Base-by-base conservation (phyloP, 306 rosid genomes). In the Dalbergia cultrata region DNA sequence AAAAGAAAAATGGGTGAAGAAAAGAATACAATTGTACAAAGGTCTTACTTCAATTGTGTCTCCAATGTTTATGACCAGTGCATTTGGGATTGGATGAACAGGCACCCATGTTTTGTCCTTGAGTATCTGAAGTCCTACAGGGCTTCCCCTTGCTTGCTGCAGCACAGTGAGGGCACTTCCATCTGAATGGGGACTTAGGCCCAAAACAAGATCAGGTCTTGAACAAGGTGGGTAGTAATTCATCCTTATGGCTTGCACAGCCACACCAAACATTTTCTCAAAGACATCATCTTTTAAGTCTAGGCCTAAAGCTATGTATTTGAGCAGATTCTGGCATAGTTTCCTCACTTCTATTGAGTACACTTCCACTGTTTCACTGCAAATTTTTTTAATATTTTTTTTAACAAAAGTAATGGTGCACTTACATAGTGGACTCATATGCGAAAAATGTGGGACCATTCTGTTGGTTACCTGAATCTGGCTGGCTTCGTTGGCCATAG, bases 111-210 rank as follows among this genome's bases (percentile, higher is more conserved):
- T 79, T 70, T 76, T 62, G 79, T 92, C 90, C 58, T 88, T 92
- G 35, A 90, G 91, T 80, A 96, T 92, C 56, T 96, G 99, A 69
- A 96, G 98, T 33, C 99, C 98, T 61, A 90, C 88, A 9, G 97
- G 81, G 85, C 86, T 89, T 75, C 90, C 91, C 61, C 88, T 90
- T 64, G 95, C 90, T 82, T 96, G 98, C 74, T 96, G 99, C 76
- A 96, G 85, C 56, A 93, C 96, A 86, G 99, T 93, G 54, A 96
- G 90, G 41, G 97, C 99, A 83, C 98, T 96, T 75, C 98, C 99
- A 86, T 96, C 99, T 44, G 99, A 96, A 84, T 96, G 98, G 14
- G 99, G 98, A 63, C 99, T 96, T 39, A 96, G 89, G 22, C 99
- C 99, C 76, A 96, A 82, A 72, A 92, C 99, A 86, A 96, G 98